phyloP scores from a whole-genome alignment of 352 stramenopile genomes.

The Phytophthora kernoviae region DNA sequence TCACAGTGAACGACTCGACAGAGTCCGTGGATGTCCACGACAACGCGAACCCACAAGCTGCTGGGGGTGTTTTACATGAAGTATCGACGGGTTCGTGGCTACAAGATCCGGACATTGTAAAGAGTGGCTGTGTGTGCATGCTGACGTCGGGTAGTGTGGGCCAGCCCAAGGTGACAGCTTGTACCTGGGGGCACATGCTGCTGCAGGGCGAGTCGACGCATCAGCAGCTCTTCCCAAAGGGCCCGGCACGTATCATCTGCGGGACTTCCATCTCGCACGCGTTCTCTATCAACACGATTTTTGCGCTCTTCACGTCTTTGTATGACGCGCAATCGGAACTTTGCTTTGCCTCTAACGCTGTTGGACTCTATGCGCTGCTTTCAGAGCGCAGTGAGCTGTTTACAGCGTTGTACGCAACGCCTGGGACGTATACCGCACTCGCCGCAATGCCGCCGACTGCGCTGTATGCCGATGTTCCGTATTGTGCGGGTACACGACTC shows the following conservation, averaged over 20 bases:
- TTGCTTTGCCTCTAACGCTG: constrained; percentile 60
- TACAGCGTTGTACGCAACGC: constrained; percentile 77
- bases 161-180: constrained; percentile 76
- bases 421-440: constrained; percentile 79
- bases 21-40: constrained; percentile 26
- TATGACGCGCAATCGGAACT: constrained; percentile 69
- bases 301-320: constrained; percentile 74
- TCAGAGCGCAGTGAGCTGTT: constrained; percentile 40
- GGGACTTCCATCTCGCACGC: constrained; percentile 85
- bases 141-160: constrained; percentile 86
- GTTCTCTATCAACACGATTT: constrained; percentile 88
- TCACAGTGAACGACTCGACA: constrained; percentile 51
- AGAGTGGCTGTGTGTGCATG: constrained; percentile 65
- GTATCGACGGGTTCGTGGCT: constrained; percentile 35
- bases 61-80: constrained; percentile 4
- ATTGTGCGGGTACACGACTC: constrained; percentile 74
- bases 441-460: constrained; percentile 48
- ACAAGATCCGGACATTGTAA: constrained; percentile 28
- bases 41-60: constrained; percentile 20
- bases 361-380: constrained; percentile 58
- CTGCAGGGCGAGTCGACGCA: constrained; percentile 83
- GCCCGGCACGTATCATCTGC: constrained; percentile 68
- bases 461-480: constrained; percentile 73
- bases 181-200: constrained; percentile 76
- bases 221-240: constrained; percentile 70